Conservation (phyloP, 2,329 filamentous ascomycete genomes). For the Fusarium sp. region DNA sequence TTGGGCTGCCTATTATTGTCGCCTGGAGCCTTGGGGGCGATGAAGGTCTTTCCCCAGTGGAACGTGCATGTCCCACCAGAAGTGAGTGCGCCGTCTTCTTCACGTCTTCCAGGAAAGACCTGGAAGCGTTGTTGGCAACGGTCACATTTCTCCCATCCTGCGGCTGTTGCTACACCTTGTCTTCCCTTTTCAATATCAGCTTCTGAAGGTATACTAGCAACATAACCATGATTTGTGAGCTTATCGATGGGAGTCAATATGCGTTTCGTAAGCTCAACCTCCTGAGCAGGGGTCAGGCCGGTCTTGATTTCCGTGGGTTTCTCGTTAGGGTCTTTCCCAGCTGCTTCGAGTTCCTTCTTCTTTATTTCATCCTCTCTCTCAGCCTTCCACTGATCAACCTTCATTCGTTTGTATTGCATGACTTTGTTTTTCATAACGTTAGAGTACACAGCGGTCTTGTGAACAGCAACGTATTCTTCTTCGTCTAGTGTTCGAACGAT, state of each 20-base stretch:
- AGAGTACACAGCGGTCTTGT: constrained; percentile 76
- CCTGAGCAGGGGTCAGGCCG: constrained; percentile 72
- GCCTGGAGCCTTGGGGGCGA: constrained; percentile 65
- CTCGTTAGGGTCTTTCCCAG: constrained; percentile 45
- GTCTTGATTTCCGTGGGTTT: constrained; percentile 69
- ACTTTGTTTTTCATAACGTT: constrained; percentile 88
- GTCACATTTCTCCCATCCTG: constrained; percentile 88
- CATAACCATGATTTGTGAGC: constrained; percentile 78
- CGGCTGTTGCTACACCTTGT: constrained; percentile 70
- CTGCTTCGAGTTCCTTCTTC: constrained; percentile 44
- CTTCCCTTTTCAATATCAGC: constrained; percentile 73
- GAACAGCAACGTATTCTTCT: constrained; percentile 78
- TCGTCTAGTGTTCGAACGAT: constrained; percentile 77
- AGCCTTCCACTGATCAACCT: constrained; percentile 73
- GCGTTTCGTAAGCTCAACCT: constrained; percentile 70
- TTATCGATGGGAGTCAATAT: constrained; percentile 71
- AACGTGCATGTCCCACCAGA: constrained; percentile 81
- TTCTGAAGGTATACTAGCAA: constrained; percentile 71
- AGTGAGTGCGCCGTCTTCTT: constrained; percentile 77
- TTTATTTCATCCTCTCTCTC: constrained; percentile 59
- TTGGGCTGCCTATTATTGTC: constrained; percentile 66
- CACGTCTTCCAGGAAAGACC: constrained; percentile 85
- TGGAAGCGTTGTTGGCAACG: constrained; percentile 88
- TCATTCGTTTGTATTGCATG: constrained; percentile 79
- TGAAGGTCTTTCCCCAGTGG: constrained; percentile 78